A percentile compares a stretch with the other conserved stretches of the same genome.
These are phyloP conservation scores for Prunus mume DNA, from an alignment of 306 rosid genomes.

Conservation along the genomic window DNA sequence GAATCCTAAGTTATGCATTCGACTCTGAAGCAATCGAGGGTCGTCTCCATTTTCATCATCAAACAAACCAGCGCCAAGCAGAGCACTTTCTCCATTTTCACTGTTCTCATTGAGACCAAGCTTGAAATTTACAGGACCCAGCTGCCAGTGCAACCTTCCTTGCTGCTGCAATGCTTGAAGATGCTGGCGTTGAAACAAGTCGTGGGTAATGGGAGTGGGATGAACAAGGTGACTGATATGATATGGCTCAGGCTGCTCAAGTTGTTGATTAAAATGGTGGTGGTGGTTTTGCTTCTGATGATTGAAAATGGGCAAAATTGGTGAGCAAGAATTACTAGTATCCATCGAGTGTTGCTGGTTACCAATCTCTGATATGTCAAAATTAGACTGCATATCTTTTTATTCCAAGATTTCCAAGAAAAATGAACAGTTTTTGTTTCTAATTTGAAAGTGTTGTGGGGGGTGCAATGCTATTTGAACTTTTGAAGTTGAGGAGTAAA, in stretches of 20 bases:
- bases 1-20: slow-evolving; percentile 8
- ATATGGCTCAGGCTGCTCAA: not conserved
- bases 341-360: slow-evolving; percentile 15
- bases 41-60: not conserved
- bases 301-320: slow-evolving; percentile 11
- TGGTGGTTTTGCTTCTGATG: slow-evolving; percentile 18
- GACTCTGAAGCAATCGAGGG: not conserved
- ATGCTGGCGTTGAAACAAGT: slow-evolving; percentile 8
- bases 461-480: not conserved
- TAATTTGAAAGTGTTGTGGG: not conserved
- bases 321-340: not conserved
- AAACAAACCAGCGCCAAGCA: not conserved
- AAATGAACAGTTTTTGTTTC: not conserved
- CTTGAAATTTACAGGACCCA: slow-evolving; percentile 24
- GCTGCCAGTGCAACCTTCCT: slow-evolving; percentile 9
- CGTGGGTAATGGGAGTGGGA: slow-evolving; percentile 15
- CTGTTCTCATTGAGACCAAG: slow-evolving; percentile 22
- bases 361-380: not conserved
- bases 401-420: not conserved
- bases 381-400: slow-evolving; percentile 18
- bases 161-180: slow-evolving; percentile 10
- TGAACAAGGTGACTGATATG: slow-evolving; percentile 4
- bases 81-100: not conserved
- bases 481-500: not conserved
- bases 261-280: slow-evolving; percentile 1